phyloP scores from a whole-genome alignment of 1,139 yeast genomes.

The Candida pseudocylindracea region DNA sequence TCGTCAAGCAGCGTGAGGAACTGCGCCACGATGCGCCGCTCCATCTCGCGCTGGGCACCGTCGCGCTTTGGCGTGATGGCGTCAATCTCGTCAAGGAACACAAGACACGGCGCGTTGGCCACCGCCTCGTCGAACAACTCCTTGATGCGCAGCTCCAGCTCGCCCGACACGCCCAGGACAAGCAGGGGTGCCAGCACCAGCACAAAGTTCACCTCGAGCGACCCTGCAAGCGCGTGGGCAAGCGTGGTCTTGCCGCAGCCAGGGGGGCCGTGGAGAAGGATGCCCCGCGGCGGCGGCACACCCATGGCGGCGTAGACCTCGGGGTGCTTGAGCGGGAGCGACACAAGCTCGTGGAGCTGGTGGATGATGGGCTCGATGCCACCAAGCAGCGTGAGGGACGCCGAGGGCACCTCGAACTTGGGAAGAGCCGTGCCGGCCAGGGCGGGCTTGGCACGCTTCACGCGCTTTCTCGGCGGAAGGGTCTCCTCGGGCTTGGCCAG shows the following conservation, averaged over 20 bases:
- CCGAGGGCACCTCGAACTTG: no score
- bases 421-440: no score
- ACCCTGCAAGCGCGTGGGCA: slow-evolving; percentile 93
- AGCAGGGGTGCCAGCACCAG: slow-evolving; percentile 89
- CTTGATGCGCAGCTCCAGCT: slow-evolving; percentile 80
- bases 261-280: slow-evolving; percentile 88
- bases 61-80: slow-evolving; percentile 97
- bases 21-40: slow-evolving; percentile 90
- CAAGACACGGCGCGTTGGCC: slow-evolving; percentile 69
- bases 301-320: slow-evolving; percentile 79
- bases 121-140: slow-evolving; percentile 91
- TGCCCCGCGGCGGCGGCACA: slow-evolving; percentile 95
- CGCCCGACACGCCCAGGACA: slow-evolving; percentile 99
- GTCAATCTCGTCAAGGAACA: slow-evolving; percentile 90
- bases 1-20: slow-evolving; percentile 88
- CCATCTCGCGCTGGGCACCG: slow-evolving; percentile 94
- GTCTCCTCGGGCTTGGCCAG: no score
- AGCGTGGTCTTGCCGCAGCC: slow-evolving; percentile 97
- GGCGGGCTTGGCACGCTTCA: no score
- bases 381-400: slow-evolving; percentile 48
- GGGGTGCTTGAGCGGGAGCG: slow-evolving; percentile 82
- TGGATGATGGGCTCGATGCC: slow-evolving; percentile 73
- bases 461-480: no score
- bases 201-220: slow-evolving; percentile 78
- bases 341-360: slow-evolving; percentile 74